These are phyloP conservation scores for Mucor circinelloides DNA, from an alignment of 371 early-diverging fungal species.

Conservation along the genomic window DNA sequence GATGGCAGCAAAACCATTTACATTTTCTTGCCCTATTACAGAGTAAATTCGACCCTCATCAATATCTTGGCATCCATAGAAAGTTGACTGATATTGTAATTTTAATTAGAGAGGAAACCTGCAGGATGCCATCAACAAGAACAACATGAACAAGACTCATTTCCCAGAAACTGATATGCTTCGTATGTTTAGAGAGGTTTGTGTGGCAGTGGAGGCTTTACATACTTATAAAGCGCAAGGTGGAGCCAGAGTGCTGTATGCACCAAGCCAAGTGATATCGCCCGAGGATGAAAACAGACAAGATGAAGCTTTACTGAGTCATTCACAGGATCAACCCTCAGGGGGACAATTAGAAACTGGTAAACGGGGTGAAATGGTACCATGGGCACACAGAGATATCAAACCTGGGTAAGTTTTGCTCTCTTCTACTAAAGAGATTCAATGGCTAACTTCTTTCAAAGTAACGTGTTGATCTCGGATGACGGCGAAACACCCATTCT, in stretches of 20 bases:
- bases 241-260: slow-evolving; percentile 24
- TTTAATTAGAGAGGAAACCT: slow-evolving; percentile 52
- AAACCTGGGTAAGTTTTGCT: slow-evolving; percentile 63
- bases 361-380: slow-evolving; percentile 42
- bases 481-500: slow-evolving; percentile 65
- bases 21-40: slow-evolving; percentile 66
- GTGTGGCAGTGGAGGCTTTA: slow-evolving; percentile 55
- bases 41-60: slow-evolving; percentile 29
- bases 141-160: slow-evolving; percentile 42
- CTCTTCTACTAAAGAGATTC: neutral
- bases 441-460: slow-evolving; percentile 8
- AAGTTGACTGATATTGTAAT: neutral
- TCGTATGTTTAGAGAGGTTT: slow-evolving; percentile 56
- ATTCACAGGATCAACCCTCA: slow-evolving; percentile 12
- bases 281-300: slow-evolving; percentile 21
- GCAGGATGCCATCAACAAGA: slow-evolving; percentile 55
- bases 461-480: slow-evolving; percentile 58
- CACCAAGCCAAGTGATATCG: slow-evolving; percentile 19
- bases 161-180: slow-evolving; percentile 58
- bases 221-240: slow-evolving; percentile 60
- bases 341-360: slow-evolving; percentile 15
- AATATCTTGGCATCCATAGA: neutral
- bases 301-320: slow-evolving; percentile 17
- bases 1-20: slow-evolving; percentile 66
- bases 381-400: slow-evolving; percentile 72